These are phyloP conservation scores for Dryas integrifolia DNA, from an alignment of 331 rosid genomes.

Conservation along the genomic window DNA sequence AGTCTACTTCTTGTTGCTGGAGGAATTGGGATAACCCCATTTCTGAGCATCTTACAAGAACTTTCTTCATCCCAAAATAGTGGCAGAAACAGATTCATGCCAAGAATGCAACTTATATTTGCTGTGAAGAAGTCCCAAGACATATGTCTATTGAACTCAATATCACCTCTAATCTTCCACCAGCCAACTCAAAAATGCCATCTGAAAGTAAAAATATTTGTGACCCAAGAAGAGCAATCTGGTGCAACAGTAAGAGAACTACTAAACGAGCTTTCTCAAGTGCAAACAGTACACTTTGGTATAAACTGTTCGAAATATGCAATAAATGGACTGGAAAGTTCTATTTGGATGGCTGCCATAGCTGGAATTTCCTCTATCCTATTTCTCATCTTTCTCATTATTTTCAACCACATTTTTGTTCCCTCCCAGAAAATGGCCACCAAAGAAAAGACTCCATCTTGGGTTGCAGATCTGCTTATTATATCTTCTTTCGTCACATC, in stretches of 20 bases:
- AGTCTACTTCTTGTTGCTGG: constrained; percentile 70
- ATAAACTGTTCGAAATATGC: constrained; percentile 40
- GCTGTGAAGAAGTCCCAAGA: constrained; percentile 63
- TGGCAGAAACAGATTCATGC: constrained; percentile 35
- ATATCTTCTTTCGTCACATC: constrained; percentile 52
- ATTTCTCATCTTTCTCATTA: constrained; percentile 46
- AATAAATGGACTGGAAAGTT: constrained; percentile 59
- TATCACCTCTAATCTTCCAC: constrained; percentile 50
- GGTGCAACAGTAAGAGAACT: constrained; percentile 45
- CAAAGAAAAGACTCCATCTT: constrained; percentile 58
- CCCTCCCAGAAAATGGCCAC: constrained; percentile 42
- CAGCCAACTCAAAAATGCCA: constrained; percentile 38
- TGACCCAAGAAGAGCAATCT: constrained; percentile 65
- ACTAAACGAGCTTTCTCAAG: constrained; percentile 36
- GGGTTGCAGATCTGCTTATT: constrained; percentile 56
- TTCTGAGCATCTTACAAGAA: constrained; percentile 79
- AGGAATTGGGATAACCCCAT: constrained; percentile 87
- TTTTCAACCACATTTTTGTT: constrained; percentile 53
- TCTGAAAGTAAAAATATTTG: constrained; percentile 57
- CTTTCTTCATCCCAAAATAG: constrained; percentile 35
- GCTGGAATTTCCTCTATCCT: constrained; percentile 50
- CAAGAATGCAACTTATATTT: constrained; percentile 57
- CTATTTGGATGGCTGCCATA: constrained; percentile 57
- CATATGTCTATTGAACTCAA: constrained; percentile 53
- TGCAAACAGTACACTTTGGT: constrained; percentile 49